Evolutionary conservation across 2,329 filamentous ascomycete species (phyloP), one percentile per base, ranked within the genome.

Genomic region (Aspergillus neotritici): DNA sequence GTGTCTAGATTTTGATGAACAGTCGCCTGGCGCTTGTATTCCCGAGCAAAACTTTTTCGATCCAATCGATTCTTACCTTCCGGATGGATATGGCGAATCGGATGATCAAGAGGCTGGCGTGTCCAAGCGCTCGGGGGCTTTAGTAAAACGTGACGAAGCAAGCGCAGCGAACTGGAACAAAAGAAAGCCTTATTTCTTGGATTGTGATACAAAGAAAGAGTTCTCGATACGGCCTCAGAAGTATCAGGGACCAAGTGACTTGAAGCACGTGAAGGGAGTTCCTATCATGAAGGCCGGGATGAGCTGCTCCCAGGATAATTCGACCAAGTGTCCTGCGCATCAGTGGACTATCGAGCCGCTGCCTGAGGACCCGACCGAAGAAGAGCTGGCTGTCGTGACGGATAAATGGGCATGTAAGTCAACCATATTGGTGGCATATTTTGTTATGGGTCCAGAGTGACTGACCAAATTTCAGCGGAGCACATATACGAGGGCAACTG

Each of bases 401-500:
- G 7, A 35, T 7, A n/a, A 17, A 16, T 35, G 33, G 33, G 33
- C 33, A 12, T 15, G 33, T 35, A 35, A 16, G 33, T 35, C 15
- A 15, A 15, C 9, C n/a, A 11, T 9, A 6, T 9, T 35, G 33
- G 10, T 16, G 3, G 9, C 4, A 25, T 25, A 2, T 25, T 25
- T 25, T 25, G 7, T 8, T 8, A 25, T 25, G 21, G 9, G 7
- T 25, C 21, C 21, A 9, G 21, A 25, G 21, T 25, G 21, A 8
- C 7, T 25, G 21, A 25, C 21, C 4, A 25, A 3, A 2, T 25
- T 25, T 5, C 13, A 47, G 44, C 44, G 9, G 44, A 47, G 14
- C 44, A 47, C 33, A 40, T 47, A 10, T 47, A 47, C 29, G 44
- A 47, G 29, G 44, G 31, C 11, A 40, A 40, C 36, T 47, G 44